A percentile compares a stretch with the other conserved stretches of the same genome.
Evolutionary conservation across 2,329 filamentous ascomycete species (phyloP).

Genomic region (Fusarium torreyae): DNA sequence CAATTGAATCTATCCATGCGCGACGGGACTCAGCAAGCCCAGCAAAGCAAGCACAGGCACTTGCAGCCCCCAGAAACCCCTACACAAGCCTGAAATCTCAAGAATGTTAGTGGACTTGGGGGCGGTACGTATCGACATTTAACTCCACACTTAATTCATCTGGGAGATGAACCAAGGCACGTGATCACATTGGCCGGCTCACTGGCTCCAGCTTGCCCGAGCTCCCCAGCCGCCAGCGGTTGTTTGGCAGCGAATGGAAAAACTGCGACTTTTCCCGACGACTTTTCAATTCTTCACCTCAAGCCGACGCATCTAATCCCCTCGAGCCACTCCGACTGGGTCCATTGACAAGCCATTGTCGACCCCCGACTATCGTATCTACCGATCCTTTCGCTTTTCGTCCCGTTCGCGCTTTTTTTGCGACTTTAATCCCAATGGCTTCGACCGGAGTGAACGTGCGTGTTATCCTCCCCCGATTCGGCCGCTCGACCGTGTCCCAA

Average conservation of each 20-base stretch:
- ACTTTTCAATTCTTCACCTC: constrained; percentile 59
- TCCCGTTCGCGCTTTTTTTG: constrained; percentile 59
- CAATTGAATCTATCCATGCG: constrained; percentile 38
- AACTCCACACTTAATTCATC: constrained; percentile 24
- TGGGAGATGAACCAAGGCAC: constrained; percentile 31
- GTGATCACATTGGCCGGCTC: constrained; percentile 48
- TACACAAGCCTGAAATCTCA: constrained; percentile 23
- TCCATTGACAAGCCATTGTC: constrained; percentile 63
- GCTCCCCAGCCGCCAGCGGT: constrained; percentile 52
- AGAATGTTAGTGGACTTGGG: constrained; percentile 18
- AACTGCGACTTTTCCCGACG: constrained; percentile 66
- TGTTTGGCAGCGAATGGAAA: constrained; percentile 54
- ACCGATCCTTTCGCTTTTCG: constrained; percentile 55
- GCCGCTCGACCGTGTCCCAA: constrained; percentile 45
- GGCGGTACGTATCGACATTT: constrained; percentile 11
- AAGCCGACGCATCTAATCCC: constrained; percentile 58
- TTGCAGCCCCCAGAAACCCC: constrained; percentile 26
- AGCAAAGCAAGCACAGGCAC: constrained; percentile 8
- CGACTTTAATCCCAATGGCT: constrained; percentile 70
- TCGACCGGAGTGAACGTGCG: constrained; percentile 79
- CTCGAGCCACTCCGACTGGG: constrained; percentile 59
- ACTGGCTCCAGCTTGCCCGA: constrained; percentile 53
- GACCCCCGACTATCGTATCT: constrained; percentile 54
- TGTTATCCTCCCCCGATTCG: constrained; percentile 52
- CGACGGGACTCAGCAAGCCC: constrained; percentile 14